These are phyloP conservation scores for Colletotrichum tofieldiae DNA, from an alignment of 2,329 filamentous ascomycete species.

Conservation along the genomic window DNA sequence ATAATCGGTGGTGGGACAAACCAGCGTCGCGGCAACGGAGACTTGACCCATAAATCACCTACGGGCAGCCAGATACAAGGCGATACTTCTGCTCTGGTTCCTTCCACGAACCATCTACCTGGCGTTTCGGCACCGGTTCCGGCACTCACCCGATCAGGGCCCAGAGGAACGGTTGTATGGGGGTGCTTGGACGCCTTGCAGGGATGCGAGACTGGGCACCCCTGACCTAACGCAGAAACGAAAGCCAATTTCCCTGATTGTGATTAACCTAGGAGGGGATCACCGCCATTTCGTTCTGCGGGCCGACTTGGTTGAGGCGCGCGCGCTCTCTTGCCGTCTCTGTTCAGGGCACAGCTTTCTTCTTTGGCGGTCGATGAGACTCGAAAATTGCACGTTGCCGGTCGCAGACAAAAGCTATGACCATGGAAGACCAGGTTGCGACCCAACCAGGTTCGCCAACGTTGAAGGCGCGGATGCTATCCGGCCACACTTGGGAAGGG, in stretches of 20 bases:
- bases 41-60: neutral
- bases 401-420: slow-evolving; percentile 27
- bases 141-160: slow-evolving; percentile 44
- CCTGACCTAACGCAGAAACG: slow-evolving; percentile 38
- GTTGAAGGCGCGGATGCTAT: slow-evolving; percentile 34
- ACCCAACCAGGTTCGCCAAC: slow-evolving; percentile 22
- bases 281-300: slow-evolving; percentile 44
- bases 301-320: slow-evolving; percentile 29
- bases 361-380: slow-evolving; percentile 28
- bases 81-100: slow-evolving; percentile 27
- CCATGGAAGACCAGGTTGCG: slow-evolving; percentile 19
- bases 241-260: slow-evolving; percentile 44
- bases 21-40: slow-evolving; percentile 1
- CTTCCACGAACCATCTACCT: slow-evolving; percentile 39
- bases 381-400: slow-evolving; percentile 30
- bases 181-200: slow-evolving; percentile 38
- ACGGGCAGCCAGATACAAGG: slow-evolving; percentile 11
- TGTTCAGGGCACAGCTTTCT: slow-evolving; percentile 26
- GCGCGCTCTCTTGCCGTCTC: neutral
- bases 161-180: slow-evolving; percentile 43
- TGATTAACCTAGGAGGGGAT: slow-evolving; percentile 39
- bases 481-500: slow-evolving; percentile 18
- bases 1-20: slow-evolving; percentile 1
- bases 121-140: slow-evolving; percentile 43
- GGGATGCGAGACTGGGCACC: slow-evolving; percentile 36